These are phyloP conservation scores for Brassica carinata DNA, from an alignment of 345 rosid genomes.

Conservation along the genomic window DNA sequence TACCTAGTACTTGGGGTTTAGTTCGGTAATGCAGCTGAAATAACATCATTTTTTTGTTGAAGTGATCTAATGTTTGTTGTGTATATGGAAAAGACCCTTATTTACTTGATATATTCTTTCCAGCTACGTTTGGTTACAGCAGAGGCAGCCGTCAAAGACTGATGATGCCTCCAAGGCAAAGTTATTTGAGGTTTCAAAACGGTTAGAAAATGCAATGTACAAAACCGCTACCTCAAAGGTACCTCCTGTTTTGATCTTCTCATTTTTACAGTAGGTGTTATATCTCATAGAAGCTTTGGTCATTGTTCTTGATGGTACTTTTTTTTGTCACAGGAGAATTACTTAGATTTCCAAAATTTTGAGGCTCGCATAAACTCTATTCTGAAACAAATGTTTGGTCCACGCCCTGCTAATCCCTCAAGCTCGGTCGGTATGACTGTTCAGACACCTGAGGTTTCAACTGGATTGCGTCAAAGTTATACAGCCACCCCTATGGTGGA, in stretches of 20 bases:
- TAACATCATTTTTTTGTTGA: background rate
- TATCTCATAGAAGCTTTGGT: background rate
- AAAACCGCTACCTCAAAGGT: constrained; percentile 73
- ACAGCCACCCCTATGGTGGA: constrained; percentile 60
- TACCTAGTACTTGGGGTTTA: background rate
- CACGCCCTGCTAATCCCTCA: constrained; percentile 61
- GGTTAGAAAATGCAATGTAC: constrained; percentile 69
- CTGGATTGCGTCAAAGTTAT: constrained; percentile 53
- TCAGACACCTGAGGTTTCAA: constrained; percentile 83
- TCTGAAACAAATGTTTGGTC: constrained; percentile 46
- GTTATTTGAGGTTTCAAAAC: constrained; percentile 63
- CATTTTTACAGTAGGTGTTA: constrained; percentile 5
- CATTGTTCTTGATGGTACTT: constrained; percentile 11
- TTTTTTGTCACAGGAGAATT: constrained; percentile 64
- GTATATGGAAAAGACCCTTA: constrained; percentile 1
- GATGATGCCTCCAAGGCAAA: constrained; percentile 51
- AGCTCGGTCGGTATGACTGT: constrained; percentile 63
- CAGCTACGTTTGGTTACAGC: constrained; percentile 59
- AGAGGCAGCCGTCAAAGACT: constrained; percentile 51
- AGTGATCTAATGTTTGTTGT: constrained; percentile 18
- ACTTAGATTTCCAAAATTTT: constrained; percentile 61
- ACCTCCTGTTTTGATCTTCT: constrained; percentile 20
- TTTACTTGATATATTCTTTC: constrained; percentile 21
- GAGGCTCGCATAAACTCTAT: constrained; percentile 58
- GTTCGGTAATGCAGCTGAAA: constrained; percentile 12